A percentile compares a stretch with the other conserved stretches of the same genome.
phyloP scores from a whole-genome alignment of 768 basidiomycete genomes.

The Amanita subjunquillea region DNA sequence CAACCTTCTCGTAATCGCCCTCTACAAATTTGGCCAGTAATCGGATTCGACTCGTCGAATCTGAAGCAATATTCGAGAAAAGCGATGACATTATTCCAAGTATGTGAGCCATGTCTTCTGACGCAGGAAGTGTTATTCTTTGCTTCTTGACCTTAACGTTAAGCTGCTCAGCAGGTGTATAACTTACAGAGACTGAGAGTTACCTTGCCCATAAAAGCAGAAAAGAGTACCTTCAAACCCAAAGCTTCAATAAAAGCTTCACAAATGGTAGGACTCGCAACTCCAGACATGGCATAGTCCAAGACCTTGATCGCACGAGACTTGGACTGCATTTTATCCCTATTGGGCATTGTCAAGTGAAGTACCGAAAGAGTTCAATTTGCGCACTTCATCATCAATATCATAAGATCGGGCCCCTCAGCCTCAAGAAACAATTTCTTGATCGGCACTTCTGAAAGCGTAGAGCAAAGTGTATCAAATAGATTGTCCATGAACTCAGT shows the following conservation, averaged over 20 bases:
- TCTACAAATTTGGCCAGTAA: conserved; percentile 93
- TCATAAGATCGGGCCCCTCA: conserved; percentile 95
- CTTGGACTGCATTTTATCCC: conserved; percentile 75
- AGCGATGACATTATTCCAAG: conserved; percentile 85
- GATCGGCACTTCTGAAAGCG: conserved; percentile 65
- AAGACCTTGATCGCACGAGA: conserved; percentile 85
- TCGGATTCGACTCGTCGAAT: conserved; percentile 70
- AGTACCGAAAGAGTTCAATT: neutral
- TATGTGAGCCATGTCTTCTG: conserved; percentile 81
- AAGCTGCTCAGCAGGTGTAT: neutral
- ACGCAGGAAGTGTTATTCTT: conserved; percentile 42
- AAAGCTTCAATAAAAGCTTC: conserved; percentile 79
- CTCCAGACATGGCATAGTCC: conserved; percentile 82
- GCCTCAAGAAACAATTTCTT: conserved; percentile 79
- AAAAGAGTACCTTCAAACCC: conserved; percentile 85
- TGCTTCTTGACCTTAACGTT: conserved; percentile 45
- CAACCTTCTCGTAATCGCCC: conserved; percentile 85
- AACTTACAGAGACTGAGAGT: neutral
- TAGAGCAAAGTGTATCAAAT: conserved; percentile 85
- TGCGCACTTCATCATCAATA: conserved; percentile 91
- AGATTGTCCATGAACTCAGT: conserved; percentile 97
- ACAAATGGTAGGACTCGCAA: conserved; percentile 59
- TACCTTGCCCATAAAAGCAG: conserved; percentile 92
- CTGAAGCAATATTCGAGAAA: conserved; percentile 78
- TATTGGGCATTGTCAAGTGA: conserved; percentile 16